Percentiles rank a stretch among this genome's conserved stretches.
Evolutionary conservation across 2,329 filamentous ascomycete species (phyloP).

Genomic region (Fonsecaea pedrosoi): DNA sequence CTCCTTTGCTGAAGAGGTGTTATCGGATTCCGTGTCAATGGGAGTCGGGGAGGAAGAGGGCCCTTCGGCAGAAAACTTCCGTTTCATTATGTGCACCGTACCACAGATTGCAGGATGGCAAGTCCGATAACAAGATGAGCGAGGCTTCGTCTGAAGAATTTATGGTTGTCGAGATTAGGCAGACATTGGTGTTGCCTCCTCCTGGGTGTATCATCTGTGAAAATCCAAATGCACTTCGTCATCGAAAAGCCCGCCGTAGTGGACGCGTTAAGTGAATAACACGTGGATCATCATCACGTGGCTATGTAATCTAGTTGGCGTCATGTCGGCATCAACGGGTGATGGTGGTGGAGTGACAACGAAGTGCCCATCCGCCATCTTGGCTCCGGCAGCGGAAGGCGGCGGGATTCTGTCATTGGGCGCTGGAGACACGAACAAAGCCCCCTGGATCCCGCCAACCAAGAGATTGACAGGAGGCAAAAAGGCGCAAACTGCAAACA

Average conservation of each 20-base stretch:
- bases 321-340: not conserved
- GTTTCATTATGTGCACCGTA: slow-evolving; percentile 5
- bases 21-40: not conserved
- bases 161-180: slow-evolving; percentile 3
- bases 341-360: slow-evolving; percentile 7
- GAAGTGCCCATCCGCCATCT: not conserved
- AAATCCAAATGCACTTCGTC: not conserved
- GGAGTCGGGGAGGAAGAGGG: not conserved
- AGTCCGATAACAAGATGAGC: not conserved
- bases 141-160: not conserved
- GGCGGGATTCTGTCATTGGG: slow-evolving; percentile 21
- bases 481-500: slow-evolving; percentile 1
- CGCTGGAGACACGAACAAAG: slow-evolving; percentile 17
- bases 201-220: not conserved
- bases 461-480: slow-evolving; percentile 20
- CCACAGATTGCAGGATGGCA: not conserved
- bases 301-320: not conserved
- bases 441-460: slow-evolving; percentile 1
- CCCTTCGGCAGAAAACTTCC: not conserved
- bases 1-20: not conserved
- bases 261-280: not conserved
- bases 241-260: not conserved
- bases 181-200: not conserved
- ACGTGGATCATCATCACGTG: too few relatives aligned
- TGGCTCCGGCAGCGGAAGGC: slow-evolving; percentile 18